A percentile compares a stretch with the other conserved stretches of the same genome.
Evolutionary conservation across 2,329 filamentous ascomycete species (phyloP).

Genomic region (Exophiala aquamarina): DNA sequence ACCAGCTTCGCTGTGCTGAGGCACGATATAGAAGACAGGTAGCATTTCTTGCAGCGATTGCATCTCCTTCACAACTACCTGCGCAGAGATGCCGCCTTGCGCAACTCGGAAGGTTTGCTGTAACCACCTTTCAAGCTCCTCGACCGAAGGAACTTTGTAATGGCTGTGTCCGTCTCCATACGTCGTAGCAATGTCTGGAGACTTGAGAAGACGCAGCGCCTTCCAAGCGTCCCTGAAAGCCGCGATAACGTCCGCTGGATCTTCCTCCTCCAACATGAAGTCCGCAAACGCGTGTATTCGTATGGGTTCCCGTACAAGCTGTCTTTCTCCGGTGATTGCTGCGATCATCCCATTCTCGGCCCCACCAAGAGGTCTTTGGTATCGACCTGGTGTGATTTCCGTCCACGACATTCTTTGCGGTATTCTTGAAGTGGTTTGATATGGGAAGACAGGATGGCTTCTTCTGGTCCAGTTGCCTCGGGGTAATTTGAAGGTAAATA

Average conservation of each 20-base stretch:
- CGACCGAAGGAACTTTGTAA: slow-evolving; percentile 5
- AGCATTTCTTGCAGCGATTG: slow-evolving; percentile 5
- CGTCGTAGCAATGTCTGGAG: slow-evolving; percentile 17
- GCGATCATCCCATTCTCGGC: slow-evolving; percentile 7
- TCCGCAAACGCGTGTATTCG: slow-evolving; percentile 13
- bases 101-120: slow-evolving; percentile 10
- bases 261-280: not conserved
- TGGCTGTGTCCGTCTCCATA: slow-evolving; percentile 6
- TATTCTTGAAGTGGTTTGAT: no score
- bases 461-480: no score
- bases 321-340: not conserved
- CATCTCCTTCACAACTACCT: slow-evolving; percentile 6
- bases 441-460: no score
- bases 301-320: slow-evolving; percentile 8
- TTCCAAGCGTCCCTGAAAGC: slow-evolving; percentile 12
- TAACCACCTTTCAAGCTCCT: slow-evolving; percentile 13
- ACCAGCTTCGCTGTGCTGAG: not conserved
- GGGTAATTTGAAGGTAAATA: no score
- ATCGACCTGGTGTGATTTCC: slow-evolving; percentile 2
- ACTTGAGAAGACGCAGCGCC: slow-evolving; percentile 12
- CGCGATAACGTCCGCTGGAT: not conserved
- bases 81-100: not conserved
- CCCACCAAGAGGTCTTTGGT: slow-evolving; percentile 4
- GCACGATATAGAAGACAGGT: slow-evolving; percentile 6
- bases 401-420: slow-evolving; percentile 9